A percentile compares a stretch with the other conserved stretches of the same genome.
phyloP scores from a whole-genome alignment of 1,284 basidiomycete genomes.

The Moesziomyces parantarcticus region DNA sequence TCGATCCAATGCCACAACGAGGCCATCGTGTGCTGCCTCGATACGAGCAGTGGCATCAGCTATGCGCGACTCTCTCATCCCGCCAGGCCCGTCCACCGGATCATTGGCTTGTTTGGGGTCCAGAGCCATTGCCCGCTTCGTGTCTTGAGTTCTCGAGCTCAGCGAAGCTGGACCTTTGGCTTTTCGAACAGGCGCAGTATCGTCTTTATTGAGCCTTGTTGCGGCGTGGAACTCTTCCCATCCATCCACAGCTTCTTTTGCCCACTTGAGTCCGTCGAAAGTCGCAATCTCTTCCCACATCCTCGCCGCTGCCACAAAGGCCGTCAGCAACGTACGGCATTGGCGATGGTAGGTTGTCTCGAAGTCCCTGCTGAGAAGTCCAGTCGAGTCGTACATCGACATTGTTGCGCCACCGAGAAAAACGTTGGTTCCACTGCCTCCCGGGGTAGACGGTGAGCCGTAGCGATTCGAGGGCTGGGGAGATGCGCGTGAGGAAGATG shows the following conservation, averaged over 20 bases:
- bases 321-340: constrained; percentile 41
- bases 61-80: constrained; percentile 29
- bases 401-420: constrained; percentile 4
- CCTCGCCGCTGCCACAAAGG: constrained; percentile 44
- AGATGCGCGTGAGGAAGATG: constrained; percentile 36
- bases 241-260: constrained; percentile 43
- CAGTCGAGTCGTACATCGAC: constrained; percentile 40
- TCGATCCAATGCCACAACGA: constrained; percentile 29
- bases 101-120: constrained; percentile 30
- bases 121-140: constrained; percentile 21
- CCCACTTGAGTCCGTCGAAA: constrained; percentile 60
- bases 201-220: constrained; percentile 24
- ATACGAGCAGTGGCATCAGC: constrained; percentile 28
- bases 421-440: constrained; percentile 2
- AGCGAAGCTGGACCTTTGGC: constrained; percentile 13
- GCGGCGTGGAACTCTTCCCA: constrained; percentile 55
- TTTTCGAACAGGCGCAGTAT: constrained; percentile 10
- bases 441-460: constrained; percentile 18
- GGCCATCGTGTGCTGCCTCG: constrained; percentile 34
- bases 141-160: constrained; percentile 16
- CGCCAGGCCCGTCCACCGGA: constrained; percentile 30
- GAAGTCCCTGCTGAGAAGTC: constrained; percentile 45
- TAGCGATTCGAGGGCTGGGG: constrained; percentile 18
- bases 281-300: constrained; percentile 60
- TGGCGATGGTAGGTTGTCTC: constrained; percentile 61